These are phyloP conservation scores for Zoysia matrella DNA, from an alignment of 202 grass and related monocot species.

Conservation along the genomic window DNA sequence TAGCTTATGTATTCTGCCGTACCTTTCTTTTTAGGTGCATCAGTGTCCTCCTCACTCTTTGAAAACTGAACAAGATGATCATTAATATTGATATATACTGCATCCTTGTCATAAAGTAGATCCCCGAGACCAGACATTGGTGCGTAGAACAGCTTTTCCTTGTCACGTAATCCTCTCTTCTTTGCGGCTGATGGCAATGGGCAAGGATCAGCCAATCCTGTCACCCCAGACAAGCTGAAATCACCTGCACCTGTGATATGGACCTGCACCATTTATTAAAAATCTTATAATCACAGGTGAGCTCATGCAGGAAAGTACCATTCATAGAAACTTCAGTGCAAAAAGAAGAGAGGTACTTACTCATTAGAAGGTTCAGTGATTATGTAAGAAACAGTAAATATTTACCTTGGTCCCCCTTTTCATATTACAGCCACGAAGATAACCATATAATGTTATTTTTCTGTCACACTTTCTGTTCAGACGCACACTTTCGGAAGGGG, in stretches of 20 bases:
- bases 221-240: conserved; percentile 81
- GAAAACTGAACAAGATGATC: conserved; percentile 98
- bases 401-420: conserved; percentile 90
- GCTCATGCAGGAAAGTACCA: not conserved
- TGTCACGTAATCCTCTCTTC: conserved; percentile 94
- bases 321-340: not conserved
- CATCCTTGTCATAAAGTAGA: conserved; percentile 95
- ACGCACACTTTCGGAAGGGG: conserved; percentile 71
- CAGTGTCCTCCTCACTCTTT: conserved; percentile 58
- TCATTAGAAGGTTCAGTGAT: conserved; percentile 28
- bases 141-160: conserved; percentile 96
- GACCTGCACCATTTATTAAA: conserved; percentile 59
- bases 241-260: conserved; percentile 95
- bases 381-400: conserved; percentile 22
- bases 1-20: conserved; percentile 26
- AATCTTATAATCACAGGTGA: conserved; percentile 27
- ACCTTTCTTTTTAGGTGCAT: conserved; percentile 61
- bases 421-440: conserved; percentile 98
- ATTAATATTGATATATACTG: conserved; percentile 95
- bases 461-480: conserved; percentile 87
- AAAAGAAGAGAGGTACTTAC: conserved; percentile 28
- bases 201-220: conserved; percentile 87
- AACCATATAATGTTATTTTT: conserved; percentile 96
- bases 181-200: conserved; percentile 94
- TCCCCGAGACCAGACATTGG: conserved; percentile 99